Base-by-base conservation (phyloP, 179 eudicot species). In the Heliamphora pulchella region DNA sequence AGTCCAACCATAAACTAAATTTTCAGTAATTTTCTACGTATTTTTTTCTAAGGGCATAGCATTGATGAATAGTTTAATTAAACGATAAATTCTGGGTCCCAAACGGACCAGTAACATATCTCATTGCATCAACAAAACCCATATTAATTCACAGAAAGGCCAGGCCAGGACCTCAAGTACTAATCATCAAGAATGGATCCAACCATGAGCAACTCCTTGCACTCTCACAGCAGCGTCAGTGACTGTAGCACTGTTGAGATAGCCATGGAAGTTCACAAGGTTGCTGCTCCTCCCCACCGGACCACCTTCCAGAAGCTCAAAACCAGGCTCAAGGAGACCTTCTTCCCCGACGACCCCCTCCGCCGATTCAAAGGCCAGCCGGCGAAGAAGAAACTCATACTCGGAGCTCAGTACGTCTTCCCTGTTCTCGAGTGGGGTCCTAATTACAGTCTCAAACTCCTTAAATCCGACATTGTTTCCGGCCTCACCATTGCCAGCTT, bases 401-500 rank as follows among this genome's bases (percentile, higher is more conserved):
- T 94, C 74, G 97, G 86, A 39, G 86, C 89, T 77, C 98, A 91
- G 43, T 94, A 88, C 78, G 22, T 91, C 7, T 90, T 94, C 51
- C 98, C 97, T 31, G 88, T 94, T 13, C 89, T 93, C 44, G 88
- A 90, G 79, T 94, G 98, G 98, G 88, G 90, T 2, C 96, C 98
- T 62, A 84, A 75, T 13, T 94, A 94, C 71, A 84, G 68, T 2
- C 85, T 94, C 55, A 76, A 82, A 3, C 87, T 88, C 47, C 85
- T 94, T 81, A 86, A 90, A 82, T 91, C 96, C 6, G 98, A 94
- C 81, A 80, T 94, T 63, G 87, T 94, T 51, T 81, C 98, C 65
- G 98, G 98, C 15, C 96, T 94, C 86, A 94, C 98, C 87, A 94
- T 94, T 91, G 97, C 98, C 80, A 93, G 97, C 84, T 88, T 94